Evolutionary conservation across 129 eudicot genomes (phyloP).

Genomic region (Chrysanthemum seticuspe): DNA sequence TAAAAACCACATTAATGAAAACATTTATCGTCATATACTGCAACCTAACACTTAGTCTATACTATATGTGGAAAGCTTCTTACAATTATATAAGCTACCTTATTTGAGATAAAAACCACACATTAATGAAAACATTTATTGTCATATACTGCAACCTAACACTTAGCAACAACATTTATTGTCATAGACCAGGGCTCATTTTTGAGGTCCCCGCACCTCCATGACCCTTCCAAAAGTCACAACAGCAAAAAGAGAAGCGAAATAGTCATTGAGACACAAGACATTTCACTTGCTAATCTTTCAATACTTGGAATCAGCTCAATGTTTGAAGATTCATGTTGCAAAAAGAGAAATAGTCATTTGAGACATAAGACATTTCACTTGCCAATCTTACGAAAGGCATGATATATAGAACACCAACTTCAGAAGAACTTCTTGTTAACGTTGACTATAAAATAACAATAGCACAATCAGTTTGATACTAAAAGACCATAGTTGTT

Average conservation of each 20-base stretch:
- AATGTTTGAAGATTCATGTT: background rate
- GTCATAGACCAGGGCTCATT: background rate
- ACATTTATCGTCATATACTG: no score
- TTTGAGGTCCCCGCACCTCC: constrained; percentile 22
- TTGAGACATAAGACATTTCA: no score
- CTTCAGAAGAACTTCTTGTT: no score
- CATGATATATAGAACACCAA: no score
- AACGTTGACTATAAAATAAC: no score
- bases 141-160: background rate
- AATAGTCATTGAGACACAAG: background rate
- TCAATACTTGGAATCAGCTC: background rate
- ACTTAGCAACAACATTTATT: constrained; percentile 17
- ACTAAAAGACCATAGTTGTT: no score
- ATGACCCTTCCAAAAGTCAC: constrained; percentile 29
- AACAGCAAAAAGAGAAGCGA: background rate
- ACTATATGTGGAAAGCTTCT: background rate
- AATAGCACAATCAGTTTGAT: no score
- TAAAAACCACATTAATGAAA: no score
- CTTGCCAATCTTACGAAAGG: no score
- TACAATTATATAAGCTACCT: background rate
- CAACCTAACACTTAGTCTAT: background rate
- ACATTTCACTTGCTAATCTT: background rate
- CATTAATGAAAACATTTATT: constrained; percentile 6
- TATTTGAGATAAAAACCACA: background rate
- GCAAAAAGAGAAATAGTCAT: no score